Percentiles rank a stretch among this genome's conserved stretches.
phyloP scores from a whole-genome alignment of 108 stramenopile genomes.

The Schizochytrium sp. region DNA sequence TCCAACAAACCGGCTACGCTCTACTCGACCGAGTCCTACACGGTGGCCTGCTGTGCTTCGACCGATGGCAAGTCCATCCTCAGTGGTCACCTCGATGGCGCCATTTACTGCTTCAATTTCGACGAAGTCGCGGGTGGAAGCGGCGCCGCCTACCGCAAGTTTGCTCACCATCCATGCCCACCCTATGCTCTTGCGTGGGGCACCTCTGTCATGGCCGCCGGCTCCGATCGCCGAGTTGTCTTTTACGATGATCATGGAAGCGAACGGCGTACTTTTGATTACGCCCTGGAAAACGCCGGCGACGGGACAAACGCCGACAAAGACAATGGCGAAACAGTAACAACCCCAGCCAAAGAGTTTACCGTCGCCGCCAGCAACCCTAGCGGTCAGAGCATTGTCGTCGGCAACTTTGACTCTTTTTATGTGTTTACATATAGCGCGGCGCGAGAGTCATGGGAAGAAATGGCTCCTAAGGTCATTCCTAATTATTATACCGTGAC shows the following conservation, averaged over 20 bases:
- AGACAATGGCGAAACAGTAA: no score
- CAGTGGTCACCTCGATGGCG: conserved; percentile 50
- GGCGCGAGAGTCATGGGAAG: conserved; percentile 32
- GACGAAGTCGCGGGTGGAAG: conserved; percentile 23
- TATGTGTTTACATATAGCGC: conserved; percentile 32
- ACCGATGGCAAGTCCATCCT: conserved; percentile 46
- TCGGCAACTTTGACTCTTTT: conserved; percentile 53
- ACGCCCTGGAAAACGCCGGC: conserved; percentile 14
- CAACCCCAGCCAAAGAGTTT: conserved; percentile 27
- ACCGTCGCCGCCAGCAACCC: conserved; percentile 41
- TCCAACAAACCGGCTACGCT: conserved; percentile 48
- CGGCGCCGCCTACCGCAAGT: conserved; percentile 25
- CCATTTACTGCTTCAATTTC: conserved; percentile 49
- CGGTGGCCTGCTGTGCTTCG: conserved; percentile 32
- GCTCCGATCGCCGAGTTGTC: conserved; percentile 43
- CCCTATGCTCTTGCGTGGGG: conserved; percentile 56
- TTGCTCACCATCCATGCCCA: conserved; percentile 37
- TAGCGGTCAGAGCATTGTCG: conserved; percentile 48
- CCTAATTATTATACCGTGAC: conserved; percentile 57
- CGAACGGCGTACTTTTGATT: conserved; percentile 46
- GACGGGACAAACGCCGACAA: background rate
- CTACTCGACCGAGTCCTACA: conserved; percentile 39
- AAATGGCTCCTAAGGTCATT: conserved; percentile 26
- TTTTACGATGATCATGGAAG: conserved; percentile 50
- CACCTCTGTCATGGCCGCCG: conserved; percentile 42